phyloP scores from a whole-genome alignment of 495 filamentous ascomycete genomes.

The Xylaria flabelliformis region DNA sequence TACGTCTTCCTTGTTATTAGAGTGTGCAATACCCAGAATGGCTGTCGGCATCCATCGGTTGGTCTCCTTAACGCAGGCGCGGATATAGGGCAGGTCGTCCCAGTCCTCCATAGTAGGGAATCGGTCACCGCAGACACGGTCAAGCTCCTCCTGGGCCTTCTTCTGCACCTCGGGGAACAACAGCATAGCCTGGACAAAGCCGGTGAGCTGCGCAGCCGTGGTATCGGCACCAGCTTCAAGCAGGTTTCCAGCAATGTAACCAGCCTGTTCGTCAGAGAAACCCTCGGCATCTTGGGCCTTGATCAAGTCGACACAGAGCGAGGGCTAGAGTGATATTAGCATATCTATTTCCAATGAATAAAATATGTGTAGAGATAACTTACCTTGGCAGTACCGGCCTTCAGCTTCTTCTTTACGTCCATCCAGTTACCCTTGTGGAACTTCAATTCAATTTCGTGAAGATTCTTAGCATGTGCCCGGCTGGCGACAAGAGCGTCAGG shows the following conservation, averaged over 20 bases:
- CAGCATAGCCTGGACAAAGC: conserved; percentile 65
- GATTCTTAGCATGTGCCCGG: conserved; percentile 36
- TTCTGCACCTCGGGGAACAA: conserved; percentile 56
- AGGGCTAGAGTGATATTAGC: conserved; percentile 34
- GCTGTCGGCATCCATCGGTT: conserved; percentile 63
- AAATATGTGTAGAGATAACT: conserved; percentile 25
- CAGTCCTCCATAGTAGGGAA: conserved; percentile 58
- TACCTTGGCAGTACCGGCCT: conserved; percentile 39
- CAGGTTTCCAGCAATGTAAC: conserved; percentile 57
- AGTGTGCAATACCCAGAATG: conserved; percentile 61
- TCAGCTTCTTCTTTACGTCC: conserved; percentile 44
- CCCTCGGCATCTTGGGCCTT: conserved; percentile 45
- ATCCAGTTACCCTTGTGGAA: conserved; percentile 52
- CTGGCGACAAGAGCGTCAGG: conserved; percentile 47
- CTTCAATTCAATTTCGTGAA: conserved; percentile 38
- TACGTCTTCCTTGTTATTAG: conserved; percentile 53
- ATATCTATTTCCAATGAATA: neutral
- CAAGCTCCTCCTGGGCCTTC: conserved; percentile 61
- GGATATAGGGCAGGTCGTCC: conserved; percentile 55
- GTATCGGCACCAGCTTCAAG: conserved; percentile 68
- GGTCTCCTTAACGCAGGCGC: conserved; percentile 58
- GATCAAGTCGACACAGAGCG: conserved; percentile 49
- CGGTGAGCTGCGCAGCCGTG: conserved; percentile 56
- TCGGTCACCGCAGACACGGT: conserved; percentile 56
- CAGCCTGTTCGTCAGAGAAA: conserved; percentile 49